Conservation (phyloP, 2,329 filamentous ascomycete genomes). For the Sclerotinia minor region DNA sequence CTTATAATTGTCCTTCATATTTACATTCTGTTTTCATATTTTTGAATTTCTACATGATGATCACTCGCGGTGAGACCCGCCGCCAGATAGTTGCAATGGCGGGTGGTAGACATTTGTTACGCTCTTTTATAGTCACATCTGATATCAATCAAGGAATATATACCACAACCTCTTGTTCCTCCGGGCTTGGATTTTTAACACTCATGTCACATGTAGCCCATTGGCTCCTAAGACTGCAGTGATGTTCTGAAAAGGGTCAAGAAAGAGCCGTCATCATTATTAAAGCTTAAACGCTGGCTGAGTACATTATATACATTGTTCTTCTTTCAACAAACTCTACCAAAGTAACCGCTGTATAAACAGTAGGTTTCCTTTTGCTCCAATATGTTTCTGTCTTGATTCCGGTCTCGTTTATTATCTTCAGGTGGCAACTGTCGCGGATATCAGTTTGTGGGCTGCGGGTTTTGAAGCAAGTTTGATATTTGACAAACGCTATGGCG, state of each 20-base stretch:
- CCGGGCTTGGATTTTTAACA: too few species aligned
- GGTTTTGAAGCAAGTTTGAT: neutral
- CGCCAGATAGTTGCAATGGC: neutral
- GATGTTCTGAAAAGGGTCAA: neutral
- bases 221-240: too few species aligned
- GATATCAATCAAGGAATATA: neutral
- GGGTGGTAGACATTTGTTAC: neutral
- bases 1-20: neutral
- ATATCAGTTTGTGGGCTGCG: neutral
- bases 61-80: too few species aligned
- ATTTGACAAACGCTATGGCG: neutral
- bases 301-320: neutral
- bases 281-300: neutral
- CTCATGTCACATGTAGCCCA: neutral
- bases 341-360: conserved; percentile 2
- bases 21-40: neutral
- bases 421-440: neutral
- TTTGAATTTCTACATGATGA: neutral
- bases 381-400: neutral
- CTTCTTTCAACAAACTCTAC: neutral
- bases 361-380: neutral
- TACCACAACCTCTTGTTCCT: neutral
- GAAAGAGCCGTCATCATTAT: neutral
- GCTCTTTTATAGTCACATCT: neutral
- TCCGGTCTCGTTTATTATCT: neutral